Evolutionary conservation across 2,329 filamentous ascomycete species (phyloP).

Genomic region (Aureobasidium sp.): DNA sequence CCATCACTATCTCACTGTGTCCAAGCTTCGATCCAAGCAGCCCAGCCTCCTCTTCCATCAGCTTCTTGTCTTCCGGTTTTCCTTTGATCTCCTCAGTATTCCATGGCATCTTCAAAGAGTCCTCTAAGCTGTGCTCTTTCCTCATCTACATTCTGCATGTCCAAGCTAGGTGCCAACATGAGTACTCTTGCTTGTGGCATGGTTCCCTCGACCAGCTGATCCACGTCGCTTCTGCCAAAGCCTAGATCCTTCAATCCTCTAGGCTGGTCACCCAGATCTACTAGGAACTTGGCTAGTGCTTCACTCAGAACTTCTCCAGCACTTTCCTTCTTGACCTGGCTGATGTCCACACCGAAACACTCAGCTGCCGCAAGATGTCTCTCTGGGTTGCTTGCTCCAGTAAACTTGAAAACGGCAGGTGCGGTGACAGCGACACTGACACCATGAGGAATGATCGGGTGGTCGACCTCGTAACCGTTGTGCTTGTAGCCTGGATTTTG

Average conservation of each 20-base stretch:
- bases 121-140: constrained; percentile 43
- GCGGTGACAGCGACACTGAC: constrained; percentile 92
- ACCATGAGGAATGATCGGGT: constrained; percentile 86
- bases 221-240: constrained; percentile 68
- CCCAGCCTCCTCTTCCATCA: constrained; percentile 1
- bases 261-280: constrained; percentile 82
- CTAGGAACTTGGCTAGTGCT: constrained; percentile 73
- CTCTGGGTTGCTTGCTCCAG: constrained; percentile 82
- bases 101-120: constrained; percentile 44
- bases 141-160: constrained; percentile 38
- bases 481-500: constrained; percentile 92
- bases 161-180: constrained; percentile 79
- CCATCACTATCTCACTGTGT: not conserved
- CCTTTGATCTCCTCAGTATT: constrained; percentile 26
- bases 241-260: constrained; percentile 76
- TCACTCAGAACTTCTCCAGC: constrained; percentile 85
- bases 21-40: not conserved
- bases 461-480: constrained; percentile 69
- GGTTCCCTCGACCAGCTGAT: constrained; percentile 84
- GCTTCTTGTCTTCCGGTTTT: not conserved
- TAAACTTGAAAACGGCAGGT: constrained; percentile 91
- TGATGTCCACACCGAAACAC: constrained; percentile 82
- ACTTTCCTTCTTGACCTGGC: constrained; percentile 78
- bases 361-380: constrained; percentile 85
- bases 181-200: constrained; percentile 86